A percentile compares a stretch with the other conserved stretches of the same genome.
These are phyloP conservation scores for Prunella vulgaris DNA, from an alignment of 257 asterid genomes.

Conservation along the genomic window DNA sequence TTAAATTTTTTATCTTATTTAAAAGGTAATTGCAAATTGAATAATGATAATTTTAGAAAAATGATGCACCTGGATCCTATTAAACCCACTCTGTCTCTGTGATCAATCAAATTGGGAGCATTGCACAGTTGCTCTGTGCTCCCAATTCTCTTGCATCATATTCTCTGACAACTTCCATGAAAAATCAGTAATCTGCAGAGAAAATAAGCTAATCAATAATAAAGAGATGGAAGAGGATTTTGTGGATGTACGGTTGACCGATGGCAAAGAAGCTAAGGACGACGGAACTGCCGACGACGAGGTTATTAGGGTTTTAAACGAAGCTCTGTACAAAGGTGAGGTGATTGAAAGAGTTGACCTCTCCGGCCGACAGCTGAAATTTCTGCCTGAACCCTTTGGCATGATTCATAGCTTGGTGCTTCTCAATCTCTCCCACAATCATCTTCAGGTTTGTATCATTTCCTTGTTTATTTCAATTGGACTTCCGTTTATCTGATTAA, in stretches of 20 bases:
- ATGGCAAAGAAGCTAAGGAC: background rate
- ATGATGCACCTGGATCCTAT: too few species aligned
- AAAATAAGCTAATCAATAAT: background rate
- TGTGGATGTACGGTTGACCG: constrained; percentile 25
- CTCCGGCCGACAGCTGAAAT: constrained; percentile 43
- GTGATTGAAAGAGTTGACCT: constrained; percentile 35
- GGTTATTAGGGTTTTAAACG: constrained; percentile 32
- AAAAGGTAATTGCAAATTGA: too few species aligned
- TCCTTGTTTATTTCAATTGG: background rate
- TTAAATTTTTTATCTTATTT: too few species aligned
- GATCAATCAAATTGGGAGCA: background rate
- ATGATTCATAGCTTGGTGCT: constrained; percentile 33
- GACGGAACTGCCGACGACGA: constrained; percentile 21
- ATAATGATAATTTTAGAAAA: too few species aligned
- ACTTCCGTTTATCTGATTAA: background rate
- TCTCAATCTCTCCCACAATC: constrained; percentile 54
- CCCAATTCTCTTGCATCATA: background rate
- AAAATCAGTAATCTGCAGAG: background rate
- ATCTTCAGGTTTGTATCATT: constrained; percentile 17
- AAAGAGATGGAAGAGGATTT: constrained; percentile 27
- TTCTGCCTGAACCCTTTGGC: constrained; percentile 46
- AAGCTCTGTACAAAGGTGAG: constrained; percentile 12
- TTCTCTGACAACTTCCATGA: background rate
- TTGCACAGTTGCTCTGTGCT: too few species aligned
- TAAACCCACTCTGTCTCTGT: too few species aligned